Evolutionary conservation across 2,329 filamentous ascomycete species (phyloP).

Genomic region (Phaeosphaeriaceae sp.): DNA sequence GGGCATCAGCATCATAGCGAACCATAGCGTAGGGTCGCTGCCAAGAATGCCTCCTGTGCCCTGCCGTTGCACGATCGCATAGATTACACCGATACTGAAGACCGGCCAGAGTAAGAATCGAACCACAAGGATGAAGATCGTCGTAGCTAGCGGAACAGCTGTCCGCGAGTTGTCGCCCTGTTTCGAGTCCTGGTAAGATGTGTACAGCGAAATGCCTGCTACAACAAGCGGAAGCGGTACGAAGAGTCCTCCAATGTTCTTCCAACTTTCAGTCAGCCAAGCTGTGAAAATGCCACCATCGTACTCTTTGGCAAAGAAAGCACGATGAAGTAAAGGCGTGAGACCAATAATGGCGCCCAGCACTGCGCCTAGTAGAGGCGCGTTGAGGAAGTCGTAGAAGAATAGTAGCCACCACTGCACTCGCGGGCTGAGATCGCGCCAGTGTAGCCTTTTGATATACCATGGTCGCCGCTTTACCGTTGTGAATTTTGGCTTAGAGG

Average conservation of each 20-base stretch:
- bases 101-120: slow-evolving; percentile 39
- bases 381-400: slow-evolving; percentile 42
- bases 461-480: slow-evolving; percentile 30
- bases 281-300: slow-evolving; percentile 38
- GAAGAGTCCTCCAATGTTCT: slow-evolving; percentile 34
- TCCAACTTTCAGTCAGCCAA: slow-evolving; percentile 39
- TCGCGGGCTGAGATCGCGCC: slow-evolving; percentile 31
- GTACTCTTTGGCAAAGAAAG: slow-evolving; percentile 34
- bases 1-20: slow-evolving; percentile 66
- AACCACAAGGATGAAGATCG: slow-evolving; percentile 30
- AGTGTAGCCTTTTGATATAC: slow-evolving; percentile 30
- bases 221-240: slow-evolving; percentile 39
- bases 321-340: slow-evolving; percentile 28
- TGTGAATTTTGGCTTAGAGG: slow-evolving; percentile 34
- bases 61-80: slow-evolving; percentile 57
- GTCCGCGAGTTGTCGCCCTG: slow-evolving; percentile 2
- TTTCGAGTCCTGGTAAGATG: slow-evolving; percentile 28
- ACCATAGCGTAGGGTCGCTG: slow-evolving; percentile 69
- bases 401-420: slow-evolving; percentile 39
- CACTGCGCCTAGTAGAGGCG: slow-evolving; percentile 35
- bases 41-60: slow-evolving; percentile 55
- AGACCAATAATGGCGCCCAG: slow-evolving; percentile 37
- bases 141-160: slow-evolving; percentile 23
- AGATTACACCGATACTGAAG: slow-evolving; percentile 59
- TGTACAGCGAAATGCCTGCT: slow-evolving; percentile 38